phyloP scores from a whole-genome alignment of 2,329 filamentous ascomycete genomes.

The Arachnomyces sp. region DNA sequence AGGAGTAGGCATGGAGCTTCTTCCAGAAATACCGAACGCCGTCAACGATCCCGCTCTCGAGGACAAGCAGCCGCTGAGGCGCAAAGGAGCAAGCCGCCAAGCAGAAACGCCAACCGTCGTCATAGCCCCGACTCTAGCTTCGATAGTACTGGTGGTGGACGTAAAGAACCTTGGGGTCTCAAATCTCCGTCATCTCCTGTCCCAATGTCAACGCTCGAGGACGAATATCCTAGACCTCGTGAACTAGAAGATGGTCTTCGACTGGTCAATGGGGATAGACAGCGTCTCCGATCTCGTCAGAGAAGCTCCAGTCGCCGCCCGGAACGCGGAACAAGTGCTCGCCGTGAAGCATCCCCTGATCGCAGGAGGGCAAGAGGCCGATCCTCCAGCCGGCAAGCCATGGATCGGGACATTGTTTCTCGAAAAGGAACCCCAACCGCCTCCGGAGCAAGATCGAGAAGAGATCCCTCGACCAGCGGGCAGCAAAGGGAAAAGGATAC shows the following conservation, averaged over 20 bases:
- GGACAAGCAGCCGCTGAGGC: constrained; percentile 14
- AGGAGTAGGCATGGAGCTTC: constrained; percentile 47
- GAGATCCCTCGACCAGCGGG: constrained; percentile 1
- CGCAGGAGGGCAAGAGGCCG: constrained; percentile 26
- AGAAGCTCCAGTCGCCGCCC: constrained; percentile 45
- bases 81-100: constrained; percentile 26
- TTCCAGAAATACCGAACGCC: constrained; percentile 18
- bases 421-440: constrained; percentile 7
- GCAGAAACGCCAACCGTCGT: constrained; percentile 34
- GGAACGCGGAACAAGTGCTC: constrained; percentile 37
- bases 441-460: neutral
- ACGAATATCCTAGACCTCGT: constrained; percentile 45
- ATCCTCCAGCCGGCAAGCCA: constrained; percentile 29
- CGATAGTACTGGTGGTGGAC: constrained; percentile 37
- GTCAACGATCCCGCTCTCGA: constrained; percentile 32
- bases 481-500: constrained; percentile 1
- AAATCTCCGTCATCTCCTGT: constrained; percentile 75
- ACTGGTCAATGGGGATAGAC: constrained; percentile 37
- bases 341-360: constrained; percentile 42
- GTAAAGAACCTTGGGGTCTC: constrained; percentile 55
- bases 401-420: constrained; percentile 16
- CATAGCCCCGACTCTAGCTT: constrained; percentile 27
- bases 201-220: constrained; percentile 59
- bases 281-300: constrained; percentile 40
- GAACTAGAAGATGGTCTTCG: constrained; percentile 56